phyloP scores from a whole-genome alignment of 2,329 filamentous ascomycete species.

The Diaporthe batatas region DNA sequence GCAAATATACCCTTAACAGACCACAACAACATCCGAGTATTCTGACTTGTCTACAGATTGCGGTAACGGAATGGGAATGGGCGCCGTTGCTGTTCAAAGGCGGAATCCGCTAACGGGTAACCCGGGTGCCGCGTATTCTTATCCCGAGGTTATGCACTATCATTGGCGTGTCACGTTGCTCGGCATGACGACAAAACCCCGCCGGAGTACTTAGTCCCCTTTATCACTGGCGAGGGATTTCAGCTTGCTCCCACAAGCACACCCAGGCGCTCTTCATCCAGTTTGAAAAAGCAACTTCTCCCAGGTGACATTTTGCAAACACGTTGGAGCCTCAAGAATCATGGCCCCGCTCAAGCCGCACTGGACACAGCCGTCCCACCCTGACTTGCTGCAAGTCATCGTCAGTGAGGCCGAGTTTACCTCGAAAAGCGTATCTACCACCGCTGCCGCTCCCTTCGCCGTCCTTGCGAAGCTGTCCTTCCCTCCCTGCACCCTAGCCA shows the following conservation, averaged over 20 bases:
- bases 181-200: not conserved
- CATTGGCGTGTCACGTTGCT: not conserved
- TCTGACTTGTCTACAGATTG: not conserved
- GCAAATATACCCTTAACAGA: too few relatives aligned
- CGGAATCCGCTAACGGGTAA: too few relatives aligned
- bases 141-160: slow-evolving; percentile 1
- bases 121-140: not conserved
- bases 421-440: slow-evolving; percentile 70
- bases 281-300: not conserved
- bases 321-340: slow-evolving; percentile 41
- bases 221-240: not conserved
- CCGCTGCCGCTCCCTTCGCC: slow-evolving; percentile 70
- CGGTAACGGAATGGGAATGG: too few relatives aligned
- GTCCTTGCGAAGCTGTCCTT: slow-evolving; percentile 76
- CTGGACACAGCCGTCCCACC: slow-evolving; percentile 73
- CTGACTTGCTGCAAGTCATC: slow-evolving; percentile 68
- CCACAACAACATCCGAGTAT: too few relatives aligned
- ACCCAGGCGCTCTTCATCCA: not conserved
- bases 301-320: not conserved
- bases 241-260: not conserved
- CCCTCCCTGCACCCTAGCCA: slow-evolving; percentile 70
- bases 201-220: not conserved
- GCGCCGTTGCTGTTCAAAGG: too few relatives aligned
- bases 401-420: slow-evolving; percentile 67
- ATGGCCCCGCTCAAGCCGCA: slow-evolving; percentile 70